These are phyloP conservation scores for Albizia julibrissin DNA, from an alignment of 306 rosid species.

Conservation along the genomic window DNA sequence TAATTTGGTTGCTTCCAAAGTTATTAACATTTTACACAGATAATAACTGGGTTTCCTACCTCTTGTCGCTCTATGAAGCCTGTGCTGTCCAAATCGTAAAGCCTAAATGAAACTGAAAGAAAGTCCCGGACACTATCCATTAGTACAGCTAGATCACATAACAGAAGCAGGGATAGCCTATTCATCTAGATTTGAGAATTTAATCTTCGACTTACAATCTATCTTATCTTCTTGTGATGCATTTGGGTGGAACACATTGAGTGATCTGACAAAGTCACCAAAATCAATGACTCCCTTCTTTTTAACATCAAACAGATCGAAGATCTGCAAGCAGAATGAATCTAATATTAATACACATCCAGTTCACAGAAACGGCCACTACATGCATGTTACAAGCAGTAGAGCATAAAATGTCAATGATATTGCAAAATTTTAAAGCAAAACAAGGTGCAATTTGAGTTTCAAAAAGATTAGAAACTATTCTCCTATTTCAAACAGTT, in stretches of 20 bases:
- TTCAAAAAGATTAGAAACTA: background rate
- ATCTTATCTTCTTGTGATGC: conserved; percentile 82
- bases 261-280: conserved; percentile 89
- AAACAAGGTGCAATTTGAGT: conserved; percentile 13
- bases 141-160: conserved; percentile 21
- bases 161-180: conserved; percentile 12
- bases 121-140: conserved; percentile 21
- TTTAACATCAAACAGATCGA: conserved; percentile 89
- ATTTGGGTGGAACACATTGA: conserved; percentile 94
- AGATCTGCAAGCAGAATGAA: conserved; percentile 60
- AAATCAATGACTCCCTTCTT: conserved; percentile 85
- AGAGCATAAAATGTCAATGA: background rate
- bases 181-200: conserved; percentile 17
- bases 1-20: background rate
- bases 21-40: conserved; percentile 7
- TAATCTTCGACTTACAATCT: conserved; percentile 62
- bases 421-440: conserved; percentile 4
- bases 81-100: conserved; percentile 79
- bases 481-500: background rate
- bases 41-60: conserved; percentile 64
- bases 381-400: conserved; percentile 1
- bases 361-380: conserved; percentile 12
- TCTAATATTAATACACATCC: conserved; percentile 41
- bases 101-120: conserved; percentile 87
- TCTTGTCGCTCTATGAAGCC: conserved; percentile 93